Evolutionary conservation across 148 eudicot species (phyloP), one percentile per base, ranked within the genome.

Genomic region (Cornus suecica): DNA sequence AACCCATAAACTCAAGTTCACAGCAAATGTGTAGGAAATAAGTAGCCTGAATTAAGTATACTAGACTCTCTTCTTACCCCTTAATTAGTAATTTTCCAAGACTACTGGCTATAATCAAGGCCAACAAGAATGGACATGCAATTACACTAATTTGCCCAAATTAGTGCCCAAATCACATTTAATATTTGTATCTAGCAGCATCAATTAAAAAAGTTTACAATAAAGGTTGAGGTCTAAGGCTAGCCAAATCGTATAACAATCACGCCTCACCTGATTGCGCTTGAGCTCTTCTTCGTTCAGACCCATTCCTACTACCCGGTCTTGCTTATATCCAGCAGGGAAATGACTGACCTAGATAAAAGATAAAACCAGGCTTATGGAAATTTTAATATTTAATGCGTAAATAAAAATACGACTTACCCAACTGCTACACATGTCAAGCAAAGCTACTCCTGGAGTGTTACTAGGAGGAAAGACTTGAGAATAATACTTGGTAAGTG

Each of bases 401-500:
- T 32, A 41, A 13, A 60, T 15, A 22, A 48, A 48, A 3, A 62
- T 42, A 77, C 64, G 16, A 68, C 94, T 85, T 78, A 95, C 97
- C 99, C 99, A 95, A 83, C 99, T 95, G 81, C 97, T 95, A 77
- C 99, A 95, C 94, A 95, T 83, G 82, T 95, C 99, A 74, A 95
- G 87, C 42, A 95, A 73, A 74, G 94, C 90, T 76, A 95, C 83
- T 71, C 97, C 99, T 15, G 94, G 92, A 74, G 93, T 86, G 79
- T 84, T 82, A 82, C 90, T 88, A 8, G 99, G 93, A 71, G 99
- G 97, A 66, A 95, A 83, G 68, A 91, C 92, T 81, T 91, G 83
- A 1, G 97, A 87, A 84, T 95, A 95, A 81, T 86, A 95, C 70
- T 90, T 91, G 0, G 97, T 92, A 71, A 95, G 97, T 9, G 97